Conservation (phyloP, 345 rosid species). For the Hevea brasiliensis region DNA sequence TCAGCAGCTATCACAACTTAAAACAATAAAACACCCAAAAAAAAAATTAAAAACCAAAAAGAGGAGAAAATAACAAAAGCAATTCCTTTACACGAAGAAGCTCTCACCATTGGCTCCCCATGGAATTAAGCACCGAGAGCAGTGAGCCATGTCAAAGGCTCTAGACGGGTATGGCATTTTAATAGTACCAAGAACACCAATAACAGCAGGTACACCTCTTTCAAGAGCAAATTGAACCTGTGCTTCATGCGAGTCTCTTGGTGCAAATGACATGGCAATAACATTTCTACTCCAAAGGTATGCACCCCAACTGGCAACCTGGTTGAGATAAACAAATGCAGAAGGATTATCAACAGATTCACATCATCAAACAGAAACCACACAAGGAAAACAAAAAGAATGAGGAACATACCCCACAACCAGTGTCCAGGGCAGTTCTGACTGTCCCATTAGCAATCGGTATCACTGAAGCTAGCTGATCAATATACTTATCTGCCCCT, state of each 20-base stretch:
- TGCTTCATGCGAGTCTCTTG: slow-evolving; percentile 98
- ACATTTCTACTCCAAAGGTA: slow-evolving; percentile 98
- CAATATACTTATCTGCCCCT: slow-evolving; percentile 94
- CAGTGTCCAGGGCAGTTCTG: slow-evolving; percentile 96
- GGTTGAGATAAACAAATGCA: not conserved
- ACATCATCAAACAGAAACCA: not conserved
- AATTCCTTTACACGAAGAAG: not conserved
- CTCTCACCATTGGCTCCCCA: slow-evolving; percentile 93
- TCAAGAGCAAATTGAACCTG: slow-evolving; percentile 99
- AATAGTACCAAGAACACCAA: slow-evolving; percentile 94
- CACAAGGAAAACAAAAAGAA: not conserved
- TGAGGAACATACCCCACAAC: slow-evolving; percentile 83
- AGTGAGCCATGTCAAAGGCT: slow-evolving; percentile 97
- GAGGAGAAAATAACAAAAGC: slow-evolving; percentile 1
- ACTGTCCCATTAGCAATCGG: slow-evolving; percentile 88
- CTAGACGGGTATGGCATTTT: slow-evolving; percentile 91
- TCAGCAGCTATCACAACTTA: not conserved
- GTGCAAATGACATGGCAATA: slow-evolving; percentile 95
- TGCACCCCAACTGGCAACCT: slow-evolving; percentile 99
- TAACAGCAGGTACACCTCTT: slow-evolving; percentile 98
- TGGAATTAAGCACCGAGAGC: slow-evolving; percentile 96
- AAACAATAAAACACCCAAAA: slow-evolving; percentile 10
- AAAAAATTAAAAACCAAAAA: not conserved
- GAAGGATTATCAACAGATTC: not conserved
- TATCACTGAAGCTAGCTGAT: slow-evolving; percentile 88